Conservation (phyloP, 352 stramenopile species). For the Phytopythium delawarense region DNA sequence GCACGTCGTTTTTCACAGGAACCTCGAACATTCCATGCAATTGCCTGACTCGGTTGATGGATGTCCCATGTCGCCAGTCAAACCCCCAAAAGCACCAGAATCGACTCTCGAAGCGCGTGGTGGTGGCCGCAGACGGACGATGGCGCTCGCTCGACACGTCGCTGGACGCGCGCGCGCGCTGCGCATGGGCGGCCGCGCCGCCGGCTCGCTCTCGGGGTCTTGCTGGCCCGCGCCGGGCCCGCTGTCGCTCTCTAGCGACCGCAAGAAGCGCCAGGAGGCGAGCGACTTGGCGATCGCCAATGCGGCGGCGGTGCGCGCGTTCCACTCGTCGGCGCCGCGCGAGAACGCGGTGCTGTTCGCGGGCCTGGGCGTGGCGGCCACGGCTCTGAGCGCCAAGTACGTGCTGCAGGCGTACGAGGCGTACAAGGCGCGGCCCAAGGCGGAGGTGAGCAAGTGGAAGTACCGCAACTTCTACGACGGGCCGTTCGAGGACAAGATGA, state of each 20-base stretch:
- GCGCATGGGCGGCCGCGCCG: background rate
- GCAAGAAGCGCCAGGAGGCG: background rate
- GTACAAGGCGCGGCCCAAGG: slow-evolving; percentile 75
- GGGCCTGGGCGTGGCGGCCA: slow-evolving; percentile 62
- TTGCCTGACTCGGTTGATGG: no score
- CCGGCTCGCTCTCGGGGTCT: background rate
- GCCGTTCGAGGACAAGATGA: slow-evolving; percentile 99
- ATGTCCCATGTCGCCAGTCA: no score
- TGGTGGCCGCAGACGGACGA: slow-evolving; percentile 1
- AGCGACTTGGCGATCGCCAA: background rate
- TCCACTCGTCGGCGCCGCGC: slow-evolving; percentile 65
- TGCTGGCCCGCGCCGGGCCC: background rate
- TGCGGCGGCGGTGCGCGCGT: slow-evolving; percentile 25
- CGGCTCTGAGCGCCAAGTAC: slow-evolving; percentile 77
- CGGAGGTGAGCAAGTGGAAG: slow-evolving; percentile 61
- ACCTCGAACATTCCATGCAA: no score
- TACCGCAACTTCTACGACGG: slow-evolving; percentile 93
- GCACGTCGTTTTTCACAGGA: no score
- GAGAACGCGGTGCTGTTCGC: slow-evolving; percentile 59
- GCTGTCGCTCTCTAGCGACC: background rate
- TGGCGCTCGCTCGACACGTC: slow-evolving; percentile 29
- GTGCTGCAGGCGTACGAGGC: slow-evolving; percentile 67
- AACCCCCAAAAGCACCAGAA: no score
- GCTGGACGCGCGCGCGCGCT: slow-evolving; percentile 8
- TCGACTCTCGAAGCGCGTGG: no score